Percentiles rank a stretch among this genome's conserved stretches.
phyloP scores from a whole-genome alignment of 1,284 basidiomycete genomes.

The Apiotrichum laibachii region DNA sequence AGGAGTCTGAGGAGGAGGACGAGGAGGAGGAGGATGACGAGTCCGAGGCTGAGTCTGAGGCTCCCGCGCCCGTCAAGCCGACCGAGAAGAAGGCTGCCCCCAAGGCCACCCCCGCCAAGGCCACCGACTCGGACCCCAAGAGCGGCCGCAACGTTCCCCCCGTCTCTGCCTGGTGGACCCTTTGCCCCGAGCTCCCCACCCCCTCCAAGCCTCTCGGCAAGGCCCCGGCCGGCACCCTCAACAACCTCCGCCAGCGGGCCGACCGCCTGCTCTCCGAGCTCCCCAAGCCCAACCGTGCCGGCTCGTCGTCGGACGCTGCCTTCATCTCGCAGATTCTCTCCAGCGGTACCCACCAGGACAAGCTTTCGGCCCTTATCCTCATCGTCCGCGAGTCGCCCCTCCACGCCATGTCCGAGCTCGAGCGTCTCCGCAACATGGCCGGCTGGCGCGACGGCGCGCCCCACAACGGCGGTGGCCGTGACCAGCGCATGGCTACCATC shows the following conservation, averaged over 20 bases:
- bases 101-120: constrained; percentile 30
- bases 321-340: constrained; percentile 82
- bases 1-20: constrained; percentile 43
- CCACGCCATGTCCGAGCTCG: constrained; percentile 80
- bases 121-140: constrained; percentile 24
- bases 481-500: constrained; percentile 85
- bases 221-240: constrained; percentile 23
- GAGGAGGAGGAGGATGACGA: constrained; percentile 42
- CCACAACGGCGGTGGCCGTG: constrained; percentile 56
- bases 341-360: constrained; percentile 87
- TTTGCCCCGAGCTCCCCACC: constrained; percentile 31
- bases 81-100: constrained; percentile 40
- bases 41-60: constrained; percentile 29
- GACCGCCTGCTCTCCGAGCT: constrained; percentile 35
- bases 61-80: constrained; percentile 8
- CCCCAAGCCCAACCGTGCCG: constrained; percentile 36
- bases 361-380: constrained; percentile 86
- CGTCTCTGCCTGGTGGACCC: constrained; percentile 33
- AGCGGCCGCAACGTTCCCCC: constrained; percentile 39
- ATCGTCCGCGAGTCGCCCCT: constrained; percentile 86
- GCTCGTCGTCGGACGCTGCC: constrained; percentile 63
- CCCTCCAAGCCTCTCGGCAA: constrained; percentile 25
- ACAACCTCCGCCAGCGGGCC: constrained; percentile 35
- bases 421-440: constrained; percentile 71
- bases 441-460: constrained; percentile 62